Evolutionary conservation across 1,139 yeast species (phyloP).

Genomic region (Geotrichum carabidarum): DNA sequence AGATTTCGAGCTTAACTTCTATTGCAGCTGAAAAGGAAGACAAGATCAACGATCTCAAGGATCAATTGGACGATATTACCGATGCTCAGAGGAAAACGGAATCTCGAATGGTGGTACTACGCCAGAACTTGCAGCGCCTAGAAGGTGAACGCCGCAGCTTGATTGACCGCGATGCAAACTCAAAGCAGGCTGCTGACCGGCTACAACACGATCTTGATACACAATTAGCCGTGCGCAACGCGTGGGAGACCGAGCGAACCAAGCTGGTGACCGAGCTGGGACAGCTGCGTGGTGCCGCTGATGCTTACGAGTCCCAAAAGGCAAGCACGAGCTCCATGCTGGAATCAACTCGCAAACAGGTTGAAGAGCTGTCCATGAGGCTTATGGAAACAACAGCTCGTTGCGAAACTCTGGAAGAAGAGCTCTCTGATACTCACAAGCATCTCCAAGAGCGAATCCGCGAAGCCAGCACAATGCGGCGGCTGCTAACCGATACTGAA

Average conservation of each 20-base stretch:
- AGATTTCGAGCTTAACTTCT: constrained; percentile 31
- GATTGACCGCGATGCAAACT: constrained; percentile 10
- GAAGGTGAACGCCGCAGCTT: constrained; percentile 29
- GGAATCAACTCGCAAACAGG: constrained; percentile 61
- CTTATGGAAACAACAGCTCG: constrained; percentile 58
- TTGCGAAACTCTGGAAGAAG: constrained; percentile 71
- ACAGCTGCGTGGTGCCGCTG: constrained; percentile 46
- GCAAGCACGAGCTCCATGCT: constrained; percentile 27
- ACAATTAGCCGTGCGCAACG: constrained; percentile 16
- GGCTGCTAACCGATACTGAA: constrained; percentile 64
- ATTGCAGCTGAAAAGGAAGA: constrained; percentile 25
- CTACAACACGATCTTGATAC: constrained; percentile 26
- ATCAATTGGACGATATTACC: constrained; percentile 10
- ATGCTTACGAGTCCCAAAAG: constrained; percentile 33
- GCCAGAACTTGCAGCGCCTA: constrained; percentile 28
- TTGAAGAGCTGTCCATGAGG: constrained; percentile 70
- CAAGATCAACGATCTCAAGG: constrained; percentile 19
- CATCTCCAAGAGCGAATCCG: constrained; percentile 73
- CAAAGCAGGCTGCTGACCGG: constrained; percentile 29
- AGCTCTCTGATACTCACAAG: constrained; percentile 64
- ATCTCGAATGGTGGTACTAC: constrained; percentile 25
- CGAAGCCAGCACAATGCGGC: constrained; percentile 68
- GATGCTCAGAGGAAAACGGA: constrained; percentile 24
- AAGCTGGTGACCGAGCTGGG: constrained; percentile 41
- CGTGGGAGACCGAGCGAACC: constrained; percentile 29